Percentiles rank a stretch among this genome's conserved stretches.
Conservation (phyloP, 2,329 filamentous ascomycete genomes). For the Huntiella savannae region DNA sequence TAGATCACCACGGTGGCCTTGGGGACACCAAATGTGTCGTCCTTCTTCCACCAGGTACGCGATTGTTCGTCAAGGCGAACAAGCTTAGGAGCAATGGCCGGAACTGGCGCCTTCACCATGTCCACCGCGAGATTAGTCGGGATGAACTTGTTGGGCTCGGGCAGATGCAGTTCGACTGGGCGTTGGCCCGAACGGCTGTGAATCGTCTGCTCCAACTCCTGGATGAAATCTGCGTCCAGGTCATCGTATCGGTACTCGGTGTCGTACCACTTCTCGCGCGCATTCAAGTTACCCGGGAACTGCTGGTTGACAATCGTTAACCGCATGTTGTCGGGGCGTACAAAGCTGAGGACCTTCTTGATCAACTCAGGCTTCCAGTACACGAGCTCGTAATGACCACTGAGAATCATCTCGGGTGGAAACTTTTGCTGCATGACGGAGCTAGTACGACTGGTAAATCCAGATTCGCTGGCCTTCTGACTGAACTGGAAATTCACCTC, state of each 20-base stretch:
- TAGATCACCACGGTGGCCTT: constrained; percentile 47
- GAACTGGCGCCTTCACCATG: constrained; percentile 71
- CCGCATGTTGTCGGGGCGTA: constrained; percentile 78
- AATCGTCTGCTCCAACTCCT: constrained; percentile 47
- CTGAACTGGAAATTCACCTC: constrained; percentile 92
- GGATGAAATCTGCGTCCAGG: constrained; percentile 57
- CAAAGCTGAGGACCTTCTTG: constrained; percentile 47
- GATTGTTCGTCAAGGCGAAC: constrained; percentile 68
- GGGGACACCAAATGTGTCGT: constrained; percentile 70
- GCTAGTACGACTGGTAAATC: constrained; percentile 71
- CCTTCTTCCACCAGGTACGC: constrained; percentile 93
- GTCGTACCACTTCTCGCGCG: constrained; percentile 93
- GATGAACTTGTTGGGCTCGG: constrained; percentile 89
- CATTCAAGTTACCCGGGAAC: constrained; percentile 65
- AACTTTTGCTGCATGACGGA: constrained; percentile 82
- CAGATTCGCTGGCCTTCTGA: constrained; percentile 76
- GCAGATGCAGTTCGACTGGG: constrained; percentile 58
- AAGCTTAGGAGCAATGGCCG: constrained; percentile 54
- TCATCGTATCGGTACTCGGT: constrained; percentile 78
- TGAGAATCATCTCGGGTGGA: constrained; percentile 73
- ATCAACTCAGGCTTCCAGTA: constrained; percentile 69
- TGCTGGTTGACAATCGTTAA: constrained; percentile 68
- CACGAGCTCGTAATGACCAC: constrained; percentile 54
- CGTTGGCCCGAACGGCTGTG: constrained; percentile 37
- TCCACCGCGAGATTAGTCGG: constrained; percentile 85